Evolutionary conservation across 495 filamentous ascomycete species (phyloP), one percentile per base, ranked within the genome.

Genomic region (Penicillium odoratum): DNA sequence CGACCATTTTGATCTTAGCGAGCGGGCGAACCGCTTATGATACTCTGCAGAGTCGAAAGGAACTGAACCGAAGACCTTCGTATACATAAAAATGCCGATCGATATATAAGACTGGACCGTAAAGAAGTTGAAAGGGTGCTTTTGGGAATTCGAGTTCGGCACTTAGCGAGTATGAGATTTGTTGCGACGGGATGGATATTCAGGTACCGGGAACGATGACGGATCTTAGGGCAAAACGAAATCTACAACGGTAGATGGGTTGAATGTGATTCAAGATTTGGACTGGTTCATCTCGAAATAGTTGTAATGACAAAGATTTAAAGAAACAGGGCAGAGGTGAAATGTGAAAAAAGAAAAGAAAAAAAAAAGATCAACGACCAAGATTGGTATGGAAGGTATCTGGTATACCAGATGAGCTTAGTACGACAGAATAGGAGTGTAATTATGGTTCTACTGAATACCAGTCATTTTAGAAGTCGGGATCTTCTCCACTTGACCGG

Each of bases 1-100:
- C 57, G 68, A 71, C 72, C 75, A 79, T 78, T 74, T 75, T 58
- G 57, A 57, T 55, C 46, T 62, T 61, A 74, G 62, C 18, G 69
- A 73, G 69, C 77, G 75, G 59, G 73, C 58, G 48, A 70, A 64
- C 67, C 72, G 70, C 67, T 66, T 64, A 51, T 69, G 70, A 51
- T 70, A 68, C 52, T 66, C 58, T 65, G 63, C 56, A 52, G 70
- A 73, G 62, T 66, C 55, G 53, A 66, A 61, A 56, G 62, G 59
- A 55, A 60, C 57, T 54, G 60, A 60, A 47, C 34, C 67, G 50
- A 52, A 52, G 52, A 58, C 64, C 62, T 68, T 67, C 58, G 62
- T 46, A 74, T 74, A 69, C 76, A 79, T 79, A 56, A 40, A 64
- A 51, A 42, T 53, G 54, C n/a, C 21, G 38, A 18, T 71, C 15